A percentile compares a stretch with the other conserved stretches of the same genome.
phyloP scores from a whole-genome alignment of 495 filamentous ascomycete genomes.

The Peziza echinospora region DNA sequence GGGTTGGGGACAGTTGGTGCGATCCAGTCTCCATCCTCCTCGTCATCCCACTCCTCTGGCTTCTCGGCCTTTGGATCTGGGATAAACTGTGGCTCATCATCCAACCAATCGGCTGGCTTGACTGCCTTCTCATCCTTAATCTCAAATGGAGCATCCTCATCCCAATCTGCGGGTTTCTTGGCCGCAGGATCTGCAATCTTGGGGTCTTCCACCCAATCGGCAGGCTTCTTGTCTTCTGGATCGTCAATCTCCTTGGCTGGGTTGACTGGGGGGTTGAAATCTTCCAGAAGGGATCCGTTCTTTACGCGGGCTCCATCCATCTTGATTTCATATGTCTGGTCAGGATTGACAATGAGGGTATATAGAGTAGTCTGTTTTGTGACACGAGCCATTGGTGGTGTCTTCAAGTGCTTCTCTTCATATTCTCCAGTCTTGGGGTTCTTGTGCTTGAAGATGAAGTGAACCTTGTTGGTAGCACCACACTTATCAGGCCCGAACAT shows the following conservation, averaged over 20 bases:
- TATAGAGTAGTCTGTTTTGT: constrained; percentile 83
- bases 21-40: constrained; percentile 98
- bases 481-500: constrained; percentile 99
- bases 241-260: constrained; percentile 93
- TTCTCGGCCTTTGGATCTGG: constrained; percentile 95
- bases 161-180: constrained; percentile 94
- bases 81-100: constrained; percentile 64
- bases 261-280: constrained; percentile 86
- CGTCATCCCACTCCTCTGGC: constrained; percentile 99
- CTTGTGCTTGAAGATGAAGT: constrained; percentile 99
- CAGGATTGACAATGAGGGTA: constrained; percentile 83
- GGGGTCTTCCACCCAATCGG: constrained; percentile 83
- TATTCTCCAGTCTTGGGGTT: constrained; percentile 99
- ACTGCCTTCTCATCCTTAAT: constrained; percentile 82
- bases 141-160: constrained; percentile 94
- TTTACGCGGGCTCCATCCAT: constrained; percentile 71
- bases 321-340: constrained; percentile 84
- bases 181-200: constrained; percentile 82
- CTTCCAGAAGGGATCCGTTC: constrained; percentile 78
- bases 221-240: constrained; percentile 82
- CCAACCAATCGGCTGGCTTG: constrained; percentile 90
- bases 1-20: constrained; percentile 85
- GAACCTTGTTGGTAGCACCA: constrained; percentile 97
- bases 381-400: constrained; percentile 64
- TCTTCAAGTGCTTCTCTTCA: constrained; percentile 95